A percentile compares a stretch with the other conserved stretches of the same genome.
Evolutionary conservation across 768 basidiomycete species (phyloP).

Genomic region (Pilatotrama ljubarskyi): DNA sequence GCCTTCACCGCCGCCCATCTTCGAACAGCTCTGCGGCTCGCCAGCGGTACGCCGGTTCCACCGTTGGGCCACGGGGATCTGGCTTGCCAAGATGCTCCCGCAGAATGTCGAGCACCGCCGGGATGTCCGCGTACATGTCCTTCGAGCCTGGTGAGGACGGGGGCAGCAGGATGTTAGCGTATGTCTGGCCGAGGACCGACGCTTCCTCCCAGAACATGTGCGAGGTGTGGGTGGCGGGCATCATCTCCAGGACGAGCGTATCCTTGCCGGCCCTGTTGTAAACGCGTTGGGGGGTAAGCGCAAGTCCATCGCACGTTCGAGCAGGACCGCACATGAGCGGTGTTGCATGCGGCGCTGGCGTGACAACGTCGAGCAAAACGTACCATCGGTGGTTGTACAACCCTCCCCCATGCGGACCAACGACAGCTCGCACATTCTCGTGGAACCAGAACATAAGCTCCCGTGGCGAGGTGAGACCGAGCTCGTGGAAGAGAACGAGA

Average conservation of each 20-base stretch:
- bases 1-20: too few species aligned
- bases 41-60: background rate
- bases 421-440: background rate
- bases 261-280: background rate
- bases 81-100: background rate
- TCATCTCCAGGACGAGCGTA: background rate
- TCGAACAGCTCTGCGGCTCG: too few species aligned
- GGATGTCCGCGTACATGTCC: slow-evolving; percentile 1
- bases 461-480: background rate
- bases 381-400: slow-evolving; percentile 1
- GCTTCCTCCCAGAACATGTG: slow-evolving; percentile 2
- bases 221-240: background rate
- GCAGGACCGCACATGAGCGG: too few species aligned
- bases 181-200: background rate
- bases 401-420: background rate
- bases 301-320: background rate
- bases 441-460: background rate
- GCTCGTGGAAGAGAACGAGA: slow-evolving; percentile 2
- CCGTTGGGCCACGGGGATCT: background rate
- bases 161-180: background rate
- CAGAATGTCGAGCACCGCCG: background rate
- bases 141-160: background rate
- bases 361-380: background rate
- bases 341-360: too few species aligned
- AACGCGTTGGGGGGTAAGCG: too few species aligned